Evolutionary conservation across 108 stramenopile species (phyloP), one percentile per base, ranked within the genome.

Genomic region (Heterococcus sp.): DNA sequence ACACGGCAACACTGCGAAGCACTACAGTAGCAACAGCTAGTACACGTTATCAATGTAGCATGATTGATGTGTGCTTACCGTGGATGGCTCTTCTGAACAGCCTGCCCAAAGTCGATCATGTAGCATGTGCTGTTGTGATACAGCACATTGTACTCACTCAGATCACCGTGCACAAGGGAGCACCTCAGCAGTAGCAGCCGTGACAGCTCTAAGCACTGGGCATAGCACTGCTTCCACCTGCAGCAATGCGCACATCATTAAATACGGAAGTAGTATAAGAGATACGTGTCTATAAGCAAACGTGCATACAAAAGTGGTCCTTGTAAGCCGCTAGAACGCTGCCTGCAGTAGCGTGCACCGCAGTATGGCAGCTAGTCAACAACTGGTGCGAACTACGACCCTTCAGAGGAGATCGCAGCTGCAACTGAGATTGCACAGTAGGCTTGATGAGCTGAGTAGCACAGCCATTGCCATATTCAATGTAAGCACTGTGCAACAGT

Each of bases 141-240:
- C 32, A 89, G 75, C 33, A 88, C 32, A 66, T 89, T 89, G 87
- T 88, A 89, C 80, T 89, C 89, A 32, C 78, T 82, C 1, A 89
- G 77, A 30, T 89, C 89, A 0, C 75, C 87, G 78, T 89, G 89
- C 21, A 89, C 87, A 32, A 89, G 83, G 11, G 35, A 34, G 31
- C 78, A 80, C 26, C 29, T 65, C 1, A 77, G 64, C 21, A 74
- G 78, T 73, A 89, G 36, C 32, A 32, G 34, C 0, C 81, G 82
- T 33, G 84, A 76, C 68, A 79, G 34, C 38, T 73, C 58, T 29
- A 87, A 37, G 11, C 84, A 76, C 66, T 88, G 80, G 2, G 27
- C 58, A 73, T 88, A 88, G 38, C 63, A 72, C 1, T 32, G 28
- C 3, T 37, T 5, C 71, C 72, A 58, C 46, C 46, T 58, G 46